These are phyloP conservation scores for Trichosporon faecale DNA, from an alignment of 1,284 basidiomycete genomes.

Conservation along the genomic window DNA sequence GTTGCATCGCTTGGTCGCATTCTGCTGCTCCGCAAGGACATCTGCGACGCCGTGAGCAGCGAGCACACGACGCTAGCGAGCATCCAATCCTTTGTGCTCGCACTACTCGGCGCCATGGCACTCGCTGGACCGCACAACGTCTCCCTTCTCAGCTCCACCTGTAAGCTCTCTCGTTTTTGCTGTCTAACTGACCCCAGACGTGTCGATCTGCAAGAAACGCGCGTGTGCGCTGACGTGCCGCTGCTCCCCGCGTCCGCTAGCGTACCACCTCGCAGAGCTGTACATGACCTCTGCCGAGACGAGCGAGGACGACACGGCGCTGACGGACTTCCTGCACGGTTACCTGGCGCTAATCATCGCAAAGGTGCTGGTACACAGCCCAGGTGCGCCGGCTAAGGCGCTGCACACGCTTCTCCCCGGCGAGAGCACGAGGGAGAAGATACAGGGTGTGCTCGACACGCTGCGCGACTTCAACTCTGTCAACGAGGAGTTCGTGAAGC, in stretches of 20 bases:
- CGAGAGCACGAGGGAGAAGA: not conserved
- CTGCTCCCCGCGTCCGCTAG: slow-evolving; percentile 13
- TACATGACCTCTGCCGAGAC: slow-evolving; percentile 5
- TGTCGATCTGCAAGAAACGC: slow-evolving; percentile 19
- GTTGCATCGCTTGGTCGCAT: slow-evolving; percentile 9
- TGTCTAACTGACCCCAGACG: slow-evolving; percentile 7
- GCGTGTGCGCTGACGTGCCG: slow-evolving; percentile 14
- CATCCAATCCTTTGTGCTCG: not conserved
- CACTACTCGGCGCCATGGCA: not conserved
- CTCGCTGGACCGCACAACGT: not conserved
- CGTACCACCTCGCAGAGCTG: slow-evolving; percentile 9
- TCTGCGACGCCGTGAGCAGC: not conserved
- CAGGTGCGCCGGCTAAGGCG: not conserved
- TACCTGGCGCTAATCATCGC: slow-evolving; percentile 21
- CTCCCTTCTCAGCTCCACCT: slow-evolving; percentile 4
- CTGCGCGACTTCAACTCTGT: slow-evolving; percentile 7
- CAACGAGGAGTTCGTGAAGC: slow-evolving; percentile 12
- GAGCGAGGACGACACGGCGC: not conserved
- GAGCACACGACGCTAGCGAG: slow-evolving; percentile 10
- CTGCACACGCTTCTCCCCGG: not conserved
- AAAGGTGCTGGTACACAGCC: slow-evolving; percentile 1
- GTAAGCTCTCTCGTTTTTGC: not conserved
- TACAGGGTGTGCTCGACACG: not conserved
- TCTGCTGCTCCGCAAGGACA: slow-evolving; percentile 1
- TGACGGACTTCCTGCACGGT: slow-evolving; percentile 7